These are phyloP conservation scores for Climacium dendroides DNA, from an alignment of 225 moss, liverwort and hornwort genomes.

Conservation along the genomic window DNA sequence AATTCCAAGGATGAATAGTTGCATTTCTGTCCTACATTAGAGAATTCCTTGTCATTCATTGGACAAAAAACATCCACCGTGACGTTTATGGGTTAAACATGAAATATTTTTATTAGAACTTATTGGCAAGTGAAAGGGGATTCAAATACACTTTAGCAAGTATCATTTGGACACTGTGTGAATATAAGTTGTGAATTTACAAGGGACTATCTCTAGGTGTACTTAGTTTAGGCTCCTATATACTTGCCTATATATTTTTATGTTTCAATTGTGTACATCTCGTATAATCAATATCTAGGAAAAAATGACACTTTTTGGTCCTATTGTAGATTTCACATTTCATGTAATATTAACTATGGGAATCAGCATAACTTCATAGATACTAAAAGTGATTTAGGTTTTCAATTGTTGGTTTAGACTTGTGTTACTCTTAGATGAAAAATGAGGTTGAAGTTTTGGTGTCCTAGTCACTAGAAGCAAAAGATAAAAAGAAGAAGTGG, in stretches of 20 bases:
- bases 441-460: background rate
- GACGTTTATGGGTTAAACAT: too few species aligned
- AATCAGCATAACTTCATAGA: background rate
- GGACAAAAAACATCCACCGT: too few species aligned
- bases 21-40: too few species aligned
- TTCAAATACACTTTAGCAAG: background rate
- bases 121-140: rapidly evolving
- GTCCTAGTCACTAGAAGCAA: background rate
- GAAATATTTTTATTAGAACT: rapidly evolving
- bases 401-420: background rate
- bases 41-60: too few species aligned
- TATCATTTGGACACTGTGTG: background rate
- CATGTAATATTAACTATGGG: background rate
- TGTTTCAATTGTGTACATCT: background rate
- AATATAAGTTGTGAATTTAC: too few species aligned
- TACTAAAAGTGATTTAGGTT: background rate
- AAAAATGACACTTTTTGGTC: background rate
- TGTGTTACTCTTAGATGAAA: rapidly evolving
- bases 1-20: too few species aligned
- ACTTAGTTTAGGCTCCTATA: background rate
- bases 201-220: background rate
- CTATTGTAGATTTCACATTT: rapidly evolving
- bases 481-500: background rate
- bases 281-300: rapidly evolving
- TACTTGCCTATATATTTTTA: background rate